These are phyloP conservation scores for Acer negundo DNA, from an alignment of 345 rosid species.

Conservation along the genomic window DNA sequence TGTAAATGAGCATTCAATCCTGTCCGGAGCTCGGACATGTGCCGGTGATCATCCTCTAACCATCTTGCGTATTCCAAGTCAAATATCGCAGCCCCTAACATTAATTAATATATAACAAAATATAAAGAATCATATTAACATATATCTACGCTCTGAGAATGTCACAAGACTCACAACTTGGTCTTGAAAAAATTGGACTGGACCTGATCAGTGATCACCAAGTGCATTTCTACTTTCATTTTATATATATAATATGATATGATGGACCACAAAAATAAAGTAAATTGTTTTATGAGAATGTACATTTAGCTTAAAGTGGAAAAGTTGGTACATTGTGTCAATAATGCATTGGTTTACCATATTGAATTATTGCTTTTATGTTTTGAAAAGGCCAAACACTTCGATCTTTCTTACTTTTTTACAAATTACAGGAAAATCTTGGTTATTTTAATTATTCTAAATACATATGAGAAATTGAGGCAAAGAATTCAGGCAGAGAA, in stretches of 20 bases:
- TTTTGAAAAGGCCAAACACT: constrained; percentile 23
- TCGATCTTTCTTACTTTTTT: too few relatives aligned
- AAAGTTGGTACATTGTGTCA: constrained; percentile 13
- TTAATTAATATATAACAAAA: too few relatives aligned
- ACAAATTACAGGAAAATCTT: neutral
- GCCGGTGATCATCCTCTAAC: constrained; percentile 85
- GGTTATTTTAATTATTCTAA: neutral
- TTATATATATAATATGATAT: neutral
- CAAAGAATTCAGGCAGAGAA: neutral
- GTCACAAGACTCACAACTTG: too few relatives aligned
- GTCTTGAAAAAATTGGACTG: too few relatives aligned
- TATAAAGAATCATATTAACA: too few relatives aligned
- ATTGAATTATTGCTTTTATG: constrained; percentile 9
- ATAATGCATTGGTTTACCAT: constrained; percentile 15
- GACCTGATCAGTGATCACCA: too few relatives aligned
- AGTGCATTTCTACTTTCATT: too few relatives aligned
- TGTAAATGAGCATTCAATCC: constrained; percentile 76
- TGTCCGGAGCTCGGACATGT: constrained; percentile 79
- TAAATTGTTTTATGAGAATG: neutral
- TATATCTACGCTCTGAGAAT: too few relatives aligned
- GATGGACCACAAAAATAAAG: constrained; percentile 4
- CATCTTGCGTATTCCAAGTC: constrained; percentile 96
- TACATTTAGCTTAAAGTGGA: constrained; percentile 8
- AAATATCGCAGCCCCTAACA: constrained; percentile 78
- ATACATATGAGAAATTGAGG: neutral